Percentiles rank a stretch among this genome's conserved stretches.
phyloP scores from a whole-genome alignment of 2,329 filamentous ascomycete genomes.

The Rhynchosporium agropyri region DNA sequence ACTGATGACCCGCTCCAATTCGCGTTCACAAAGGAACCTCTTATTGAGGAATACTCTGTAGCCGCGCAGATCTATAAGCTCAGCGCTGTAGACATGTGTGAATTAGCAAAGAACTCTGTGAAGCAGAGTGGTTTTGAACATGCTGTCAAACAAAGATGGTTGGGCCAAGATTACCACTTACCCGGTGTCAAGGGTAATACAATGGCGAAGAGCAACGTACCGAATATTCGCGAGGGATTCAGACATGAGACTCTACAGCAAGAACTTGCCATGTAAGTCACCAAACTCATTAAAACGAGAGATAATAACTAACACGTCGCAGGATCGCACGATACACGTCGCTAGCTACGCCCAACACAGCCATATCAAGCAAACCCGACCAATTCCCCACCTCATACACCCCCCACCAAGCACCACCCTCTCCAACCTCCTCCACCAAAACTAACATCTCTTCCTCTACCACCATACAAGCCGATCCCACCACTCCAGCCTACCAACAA shows the following conservation, averaged over 20 bases:
- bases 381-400: constrained; percentile 18
- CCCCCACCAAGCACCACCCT: constrained; percentile 35
- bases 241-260: constrained; percentile 82
- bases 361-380: constrained; percentile 38
- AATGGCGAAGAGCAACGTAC: constrained; percentile 95
- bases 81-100: constrained; percentile 96
- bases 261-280: constrained; percentile 78
- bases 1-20: constrained; percentile 98
- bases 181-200: constrained; percentile 84
- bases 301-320: constrained; percentile 21
- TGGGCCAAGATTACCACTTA: constrained; percentile 75
- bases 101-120: constrained; percentile 94
- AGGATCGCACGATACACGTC: constrained; percentile 44
- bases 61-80: constrained; percentile 99
- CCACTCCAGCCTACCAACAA: constrained; percentile 37
- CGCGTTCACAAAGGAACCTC: constrained; percentile 95
- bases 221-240: constrained; percentile 88
- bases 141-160: constrained; percentile 86
- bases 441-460: constrained; percentile 39
- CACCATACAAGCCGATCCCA: constrained; percentile 27
- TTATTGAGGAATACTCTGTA: constrained; percentile 98
- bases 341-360: constrained; percentile 30
- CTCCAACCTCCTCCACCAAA: constrained; percentile 43
- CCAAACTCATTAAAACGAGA: neutral
- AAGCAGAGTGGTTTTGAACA: constrained; percentile 92